These are phyloP conservation scores for Nakazawaea ambrosiae DNA, from an alignment of 805 yeast genomes.

Conservation along the genomic window DNA sequence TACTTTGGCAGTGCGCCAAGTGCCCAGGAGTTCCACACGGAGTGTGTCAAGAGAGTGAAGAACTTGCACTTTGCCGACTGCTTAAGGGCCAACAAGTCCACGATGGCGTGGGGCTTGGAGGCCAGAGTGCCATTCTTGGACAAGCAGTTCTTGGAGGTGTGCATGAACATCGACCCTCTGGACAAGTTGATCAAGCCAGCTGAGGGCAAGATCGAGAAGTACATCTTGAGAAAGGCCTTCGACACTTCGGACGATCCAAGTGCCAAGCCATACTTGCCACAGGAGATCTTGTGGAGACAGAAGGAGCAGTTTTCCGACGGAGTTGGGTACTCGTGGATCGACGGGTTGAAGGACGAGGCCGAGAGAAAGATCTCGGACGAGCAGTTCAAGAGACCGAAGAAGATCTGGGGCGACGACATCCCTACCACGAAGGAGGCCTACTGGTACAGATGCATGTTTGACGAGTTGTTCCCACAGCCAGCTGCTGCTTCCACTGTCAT, in stretches of 20 bases:
- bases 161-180: constrained; percentile 91
- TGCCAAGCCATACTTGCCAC: constrained; percentile 83
- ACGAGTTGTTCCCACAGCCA: constrained; percentile 81
- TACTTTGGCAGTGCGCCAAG: constrained; percentile 97
- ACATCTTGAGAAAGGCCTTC: constrained; percentile 94
- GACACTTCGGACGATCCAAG: constrained; percentile 82
- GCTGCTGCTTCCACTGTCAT: constrained; percentile 95
- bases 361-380: constrained; percentile 83
- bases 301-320: constrained; percentile 99
- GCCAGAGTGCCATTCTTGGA: constrained; percentile 99
- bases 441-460: constrained; percentile 97
- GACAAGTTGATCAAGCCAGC: constrained; percentile 75
- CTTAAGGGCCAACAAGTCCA: constrained; percentile 97
- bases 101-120: constrained; percentile 99
- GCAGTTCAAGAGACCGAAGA: constrained; percentile 82
- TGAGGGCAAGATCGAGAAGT: constrained; percentile 86
- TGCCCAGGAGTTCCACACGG: constrained; percentile 88
- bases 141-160: constrained; percentile 80
- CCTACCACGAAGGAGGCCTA: constrained; percentile 99
- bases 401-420: constrained; percentile 92
- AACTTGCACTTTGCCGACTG: constrained; percentile 97
- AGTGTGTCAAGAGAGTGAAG: constrained; percentile 93
- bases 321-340: constrained; percentile 99
- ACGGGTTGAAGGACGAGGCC: constrained; percentile 93
- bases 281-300: constrained; percentile 98